Evolutionary conservation across 139 green algal genomes (phyloP).

Genomic region (Diplosphaera chodatii): DNA sequence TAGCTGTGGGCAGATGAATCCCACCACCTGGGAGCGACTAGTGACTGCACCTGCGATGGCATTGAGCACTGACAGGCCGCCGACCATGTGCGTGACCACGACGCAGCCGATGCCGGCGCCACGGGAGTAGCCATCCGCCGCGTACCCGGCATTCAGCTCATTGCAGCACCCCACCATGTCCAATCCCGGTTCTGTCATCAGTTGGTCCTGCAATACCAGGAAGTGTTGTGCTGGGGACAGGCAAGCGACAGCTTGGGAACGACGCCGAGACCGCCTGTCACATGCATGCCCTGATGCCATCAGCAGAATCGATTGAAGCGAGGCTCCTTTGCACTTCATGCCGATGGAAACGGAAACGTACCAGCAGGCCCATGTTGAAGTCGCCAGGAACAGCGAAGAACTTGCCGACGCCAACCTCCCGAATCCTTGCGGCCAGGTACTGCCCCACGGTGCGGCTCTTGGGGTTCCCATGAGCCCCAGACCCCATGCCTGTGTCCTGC

Average conservation of each 20-base stretch:
- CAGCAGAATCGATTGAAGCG: no score
- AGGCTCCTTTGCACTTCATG: no score
- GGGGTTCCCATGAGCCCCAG: neutral
- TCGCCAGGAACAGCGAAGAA: constrained; percentile 16
- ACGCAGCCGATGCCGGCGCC: constrained; percentile 50
- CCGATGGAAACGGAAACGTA: no score
- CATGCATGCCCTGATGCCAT: no score
- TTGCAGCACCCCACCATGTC: constrained; percentile 46
- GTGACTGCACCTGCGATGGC: neutral
- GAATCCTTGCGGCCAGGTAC: constrained; percentile 32
- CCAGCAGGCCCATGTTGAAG: constrained; percentile 49
- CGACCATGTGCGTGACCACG: constrained; percentile 74
- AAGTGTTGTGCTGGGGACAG: no score
- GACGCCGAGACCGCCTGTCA: no score
- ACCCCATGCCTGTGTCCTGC: no score
- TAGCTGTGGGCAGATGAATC: no score
- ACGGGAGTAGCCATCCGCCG: constrained; percentile 72
- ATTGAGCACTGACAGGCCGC: constrained; percentile 15
- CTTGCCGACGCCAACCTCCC: constrained; percentile 30
- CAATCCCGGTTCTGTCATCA: neutral
- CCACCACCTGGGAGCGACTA: no score
- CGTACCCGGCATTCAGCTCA: constrained; percentile 80
- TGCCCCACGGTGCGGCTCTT: constrained; percentile 8
- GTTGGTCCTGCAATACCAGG: neutral
- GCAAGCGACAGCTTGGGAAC: no score